Percentiles rank a stretch among this genome's conserved stretches.
These are phyloP conservation scores for Iberis pinnata DNA, from an alignment of 345 rosid genomes.

Conservation along the genomic window DNA sequence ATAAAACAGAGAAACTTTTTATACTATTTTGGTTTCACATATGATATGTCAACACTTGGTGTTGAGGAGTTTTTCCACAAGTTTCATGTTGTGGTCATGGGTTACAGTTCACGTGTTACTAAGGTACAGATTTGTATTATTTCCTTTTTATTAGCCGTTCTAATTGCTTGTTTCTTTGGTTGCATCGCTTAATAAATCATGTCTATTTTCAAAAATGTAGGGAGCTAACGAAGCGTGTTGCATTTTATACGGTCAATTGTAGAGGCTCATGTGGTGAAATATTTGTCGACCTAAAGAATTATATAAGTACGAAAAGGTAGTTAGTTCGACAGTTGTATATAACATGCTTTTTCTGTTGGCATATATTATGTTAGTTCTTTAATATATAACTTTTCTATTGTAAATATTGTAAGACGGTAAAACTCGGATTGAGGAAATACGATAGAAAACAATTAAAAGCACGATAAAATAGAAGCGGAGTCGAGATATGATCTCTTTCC, in stretches of 20 bases:
- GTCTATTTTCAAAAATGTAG: conserved; percentile 49
- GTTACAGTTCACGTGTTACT: conserved; percentile 51
- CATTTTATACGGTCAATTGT: conserved; percentile 79
- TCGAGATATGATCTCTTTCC: no score
- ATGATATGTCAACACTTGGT: conserved; percentile 55
- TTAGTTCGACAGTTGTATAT: no score
- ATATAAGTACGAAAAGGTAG: conserved; percentile 59
- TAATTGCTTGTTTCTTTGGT: background rate
- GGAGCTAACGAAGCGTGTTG: conserved; percentile 55
- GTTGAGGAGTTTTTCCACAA: conserved; percentile 54
- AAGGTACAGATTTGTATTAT: conserved; percentile 50
- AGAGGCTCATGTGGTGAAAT: conserved; percentile 85
- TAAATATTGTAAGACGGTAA: no score
- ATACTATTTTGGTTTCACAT: no score
- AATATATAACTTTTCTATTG: no score
- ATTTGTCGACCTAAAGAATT: conserved; percentile 72
- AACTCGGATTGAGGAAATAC: no score
- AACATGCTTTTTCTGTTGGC: no score
- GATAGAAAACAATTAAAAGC: no score
- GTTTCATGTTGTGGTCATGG: conserved; percentile 70
- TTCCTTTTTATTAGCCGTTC: background rate
- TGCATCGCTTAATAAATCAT: conserved; percentile 6
- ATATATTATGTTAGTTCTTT: no score
- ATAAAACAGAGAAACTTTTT: no score
- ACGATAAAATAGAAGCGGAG: no score